Percentiles rank a stretch among this genome's conserved stretches.
phyloP scores from a whole-genome alignment of 2,329 filamentous ascomycete genomes.

The Gnomoniopsis smithogilvyi region DNA sequence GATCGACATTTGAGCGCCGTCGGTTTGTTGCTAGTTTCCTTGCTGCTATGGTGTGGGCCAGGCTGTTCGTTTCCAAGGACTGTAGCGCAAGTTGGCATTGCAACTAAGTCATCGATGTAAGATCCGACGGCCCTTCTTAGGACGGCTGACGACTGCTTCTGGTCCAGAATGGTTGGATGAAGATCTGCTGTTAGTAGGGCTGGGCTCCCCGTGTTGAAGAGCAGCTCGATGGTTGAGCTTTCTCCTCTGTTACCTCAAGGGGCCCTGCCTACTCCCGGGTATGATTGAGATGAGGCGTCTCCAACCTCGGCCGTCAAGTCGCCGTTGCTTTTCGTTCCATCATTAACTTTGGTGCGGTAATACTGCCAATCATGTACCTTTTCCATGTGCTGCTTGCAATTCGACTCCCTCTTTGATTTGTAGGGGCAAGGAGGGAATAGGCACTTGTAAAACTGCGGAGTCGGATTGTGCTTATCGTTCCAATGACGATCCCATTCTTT shows the following conservation, averaged over 20 bases:
- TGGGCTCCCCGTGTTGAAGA: too few species aligned
- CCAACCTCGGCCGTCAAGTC: too few species aligned
- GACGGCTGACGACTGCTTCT: not conserved
- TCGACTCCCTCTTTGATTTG: conserved; percentile 91
- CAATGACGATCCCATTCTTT: conserved; percentile 95
- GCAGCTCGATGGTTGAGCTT: not conserved
- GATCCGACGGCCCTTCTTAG: too few species aligned
- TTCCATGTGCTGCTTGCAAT: conserved; percentile 99
- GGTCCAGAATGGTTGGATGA: not conserved
- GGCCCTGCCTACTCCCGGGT: too few species aligned
- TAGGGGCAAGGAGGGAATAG: conserved; percentile 82
- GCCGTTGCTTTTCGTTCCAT: conserved; percentile 60
- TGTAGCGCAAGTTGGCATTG: too few species aligned
- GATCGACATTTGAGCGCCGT: too few species aligned
- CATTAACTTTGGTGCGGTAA: conserved; percentile 87
- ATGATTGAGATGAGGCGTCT: too few species aligned
- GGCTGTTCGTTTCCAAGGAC: too few species aligned
- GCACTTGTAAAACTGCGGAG: conserved; percentile 81
- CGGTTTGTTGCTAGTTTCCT: too few species aligned
- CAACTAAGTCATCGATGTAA: too few species aligned
- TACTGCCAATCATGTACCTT: conserved; percentile 93
- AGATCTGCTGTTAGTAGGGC: not conserved
- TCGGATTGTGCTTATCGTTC: conserved; percentile 89
- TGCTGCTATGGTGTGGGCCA: too few species aligned
- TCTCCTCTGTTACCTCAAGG: not conserved